Evolutionary conservation across 164 flowering plant genomes (phyloP), one percentile per base, ranked within the genome.

Genomic region (Stephania cephalantha): DNA sequence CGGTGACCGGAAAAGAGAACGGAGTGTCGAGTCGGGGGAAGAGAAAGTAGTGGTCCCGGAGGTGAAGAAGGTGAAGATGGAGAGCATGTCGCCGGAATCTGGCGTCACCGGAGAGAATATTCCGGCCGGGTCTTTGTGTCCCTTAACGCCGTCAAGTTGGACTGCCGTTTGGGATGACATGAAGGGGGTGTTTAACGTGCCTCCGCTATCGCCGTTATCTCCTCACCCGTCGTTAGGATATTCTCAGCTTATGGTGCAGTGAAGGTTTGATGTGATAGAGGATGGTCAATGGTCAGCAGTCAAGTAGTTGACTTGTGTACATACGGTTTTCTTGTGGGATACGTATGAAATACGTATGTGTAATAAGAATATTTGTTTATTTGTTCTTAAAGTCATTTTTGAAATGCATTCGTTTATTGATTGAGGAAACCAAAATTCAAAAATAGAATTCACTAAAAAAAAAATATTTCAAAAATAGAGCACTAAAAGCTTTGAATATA

Each of bases 101-200:
- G 76, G 73, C 17, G 46, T 4, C 50, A 42, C 42, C 2, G 31
- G 12, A 46, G 63, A 42, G 44, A 6, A 15, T 13, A 67, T 20
- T 65, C 17, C 67, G 29, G 42, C 42, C 1, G 42, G 42, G 2
- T 2, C 68, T 46, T 46, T 13, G 20, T 30, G 46, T 25, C 88
- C 87, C 12, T 79, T 82, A 45, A 84, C 86, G 75, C 88, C 83
- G 73, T 81, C 86, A 6, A 67, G 73, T 67, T 84, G 85, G 86
- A 64, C 69, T 71, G 55, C 73, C 18, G 74, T 74, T 65, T 81
- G 83, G 80, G 83, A 79, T 53, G 50, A 73, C 18, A 53, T 61
- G 10, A 79, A 81, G 48, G 83, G 84, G 29, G 76, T 83, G 15
- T 84, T 84, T 73, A 71, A 74, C 75, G 79, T 84, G 22, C 88